Conservation (phyloP, 192 early-diverging fungal species). For the Coemansia sp. region DNA sequence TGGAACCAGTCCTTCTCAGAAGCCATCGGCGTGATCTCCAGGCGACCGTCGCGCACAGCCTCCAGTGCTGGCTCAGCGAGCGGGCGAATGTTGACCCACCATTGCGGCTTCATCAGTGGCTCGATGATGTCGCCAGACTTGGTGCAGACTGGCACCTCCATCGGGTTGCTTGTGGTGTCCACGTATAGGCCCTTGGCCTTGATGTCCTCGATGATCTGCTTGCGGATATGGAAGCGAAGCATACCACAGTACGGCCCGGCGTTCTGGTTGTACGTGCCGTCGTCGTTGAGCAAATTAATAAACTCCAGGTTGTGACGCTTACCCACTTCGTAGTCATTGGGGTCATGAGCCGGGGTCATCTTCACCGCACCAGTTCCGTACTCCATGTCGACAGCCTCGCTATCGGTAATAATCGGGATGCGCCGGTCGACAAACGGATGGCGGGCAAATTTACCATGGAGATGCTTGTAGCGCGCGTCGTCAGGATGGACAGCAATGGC, state of each 20-base stretch:
- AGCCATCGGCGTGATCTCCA: conserved; percentile 78
- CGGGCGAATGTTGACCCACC: conserved; percentile 92
- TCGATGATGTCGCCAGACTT: conserved; percentile 95
- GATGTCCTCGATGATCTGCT: conserved; percentile 79
- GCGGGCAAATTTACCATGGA: conserved; percentile 87
- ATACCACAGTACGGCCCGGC: conserved; percentile 84
- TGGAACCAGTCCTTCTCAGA: conserved; percentile 95
- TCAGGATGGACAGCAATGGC: conserved; percentile 93
- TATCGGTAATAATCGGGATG: conserved; percentile 87
- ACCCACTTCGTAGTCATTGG: conserved; percentile 94
- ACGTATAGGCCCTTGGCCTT: conserved; percentile 87
- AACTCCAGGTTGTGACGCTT: conserved; percentile 92
- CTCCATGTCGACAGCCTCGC: conserved; percentile 81
- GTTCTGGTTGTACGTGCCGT: conserved; percentile 90
- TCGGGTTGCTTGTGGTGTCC: conserved; percentile 84
- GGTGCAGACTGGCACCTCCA: conserved; percentile 86
- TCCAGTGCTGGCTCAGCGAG: conserved; percentile 82
- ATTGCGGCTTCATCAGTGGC: conserved; percentile 98
- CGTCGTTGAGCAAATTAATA: conserved; percentile 97
- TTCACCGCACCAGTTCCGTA: conserved; percentile 99
- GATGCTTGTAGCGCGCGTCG: conserved; percentile 90
- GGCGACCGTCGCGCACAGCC: conserved; percentile 74
- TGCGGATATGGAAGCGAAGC: conserved; percentile 92
- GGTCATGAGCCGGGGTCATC: conserved; percentile 98
- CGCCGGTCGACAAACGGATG: conserved; percentile 92